A percentile compares a stretch with the other conserved stretches of the same genome.
Conservation (phyloP, 768 basidiomycete genomes). For the Psilocybe cubensis region DNA sequence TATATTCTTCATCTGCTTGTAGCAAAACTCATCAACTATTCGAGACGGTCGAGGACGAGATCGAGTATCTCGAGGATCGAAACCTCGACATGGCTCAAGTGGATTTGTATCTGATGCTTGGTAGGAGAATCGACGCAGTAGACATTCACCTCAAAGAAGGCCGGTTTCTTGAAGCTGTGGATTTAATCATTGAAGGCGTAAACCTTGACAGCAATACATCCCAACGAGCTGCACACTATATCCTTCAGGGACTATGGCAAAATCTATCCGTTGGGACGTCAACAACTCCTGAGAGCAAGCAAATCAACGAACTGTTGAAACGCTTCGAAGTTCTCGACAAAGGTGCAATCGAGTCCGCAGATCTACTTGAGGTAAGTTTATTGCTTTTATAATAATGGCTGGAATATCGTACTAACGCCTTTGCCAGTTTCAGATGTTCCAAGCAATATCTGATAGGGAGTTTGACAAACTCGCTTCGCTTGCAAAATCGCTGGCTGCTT, state of each 20-base stretch:
- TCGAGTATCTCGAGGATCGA: conserved; percentile 60
- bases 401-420: background rate
- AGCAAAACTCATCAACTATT: conserved; percentile 58
- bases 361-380: background rate
- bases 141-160: conserved; percentile 53
- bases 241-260: conserved; percentile 50
- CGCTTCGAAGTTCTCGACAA: background rate
- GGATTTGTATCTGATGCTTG: conserved; percentile 43
- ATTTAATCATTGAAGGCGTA: conserved; percentile 41
- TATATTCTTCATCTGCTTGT: background rate
- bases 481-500: conserved; percentile 30
- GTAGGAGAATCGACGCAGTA: conserved; percentile 52
- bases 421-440: conserved; percentile 23
- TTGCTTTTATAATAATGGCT: background rate
- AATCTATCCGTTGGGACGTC: conserved; percentile 41
- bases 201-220: conserved; percentile 26
- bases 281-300: background rate
- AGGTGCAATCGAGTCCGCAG: background rate
- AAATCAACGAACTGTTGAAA: background rate
- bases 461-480: conserved; percentile 31
- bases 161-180: conserved; percentile 48
- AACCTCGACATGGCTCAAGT: conserved; percentile 55
- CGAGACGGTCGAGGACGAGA: conserved; percentile 47
- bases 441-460: conserved; percentile 18
- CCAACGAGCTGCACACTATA: conserved; percentile 37